Conservation (phyloP, 805 yeast species). For the Wickerhamiella musiphila region DNA sequence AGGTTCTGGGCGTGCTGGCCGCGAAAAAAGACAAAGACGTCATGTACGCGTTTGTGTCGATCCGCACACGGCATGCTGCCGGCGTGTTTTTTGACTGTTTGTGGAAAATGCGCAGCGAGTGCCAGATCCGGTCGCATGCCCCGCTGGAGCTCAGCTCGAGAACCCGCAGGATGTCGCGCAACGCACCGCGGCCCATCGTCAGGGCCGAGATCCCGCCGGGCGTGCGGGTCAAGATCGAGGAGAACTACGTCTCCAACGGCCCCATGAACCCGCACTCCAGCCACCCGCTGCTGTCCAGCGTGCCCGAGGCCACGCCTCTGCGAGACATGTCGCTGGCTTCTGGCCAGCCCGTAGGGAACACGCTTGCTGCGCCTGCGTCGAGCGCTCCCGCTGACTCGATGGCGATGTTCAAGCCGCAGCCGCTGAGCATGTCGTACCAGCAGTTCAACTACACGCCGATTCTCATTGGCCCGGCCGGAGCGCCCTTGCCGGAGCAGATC, state of each 20-base stretch:
- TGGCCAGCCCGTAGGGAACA: too few relatives aligned
- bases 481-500: not conserved
- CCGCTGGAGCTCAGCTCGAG: constrained; percentile 19
- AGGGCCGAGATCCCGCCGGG: not conserved
- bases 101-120: constrained; percentile 68
- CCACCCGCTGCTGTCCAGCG: not conserved
- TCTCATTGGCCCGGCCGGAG: not conserved
- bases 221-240: too few relatives aligned
- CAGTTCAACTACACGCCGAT: too few relatives aligned
- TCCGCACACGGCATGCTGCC: constrained; percentile 78
- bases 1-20: constrained; percentile 51
- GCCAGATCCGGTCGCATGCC: constrained; percentile 44
- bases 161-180: not conserved
- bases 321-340: not conserved
- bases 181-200: not conserved
- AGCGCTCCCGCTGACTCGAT: too few relatives aligned
- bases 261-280: too few relatives aligned
- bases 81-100: constrained; percentile 83
- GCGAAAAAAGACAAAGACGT: constrained; percentile 25
- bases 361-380: too few relatives aligned
- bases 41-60: constrained; percentile 21
- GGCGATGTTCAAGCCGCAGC: too few relatives aligned
- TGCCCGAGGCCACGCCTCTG: not conserved
- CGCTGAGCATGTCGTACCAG: too few relatives aligned
- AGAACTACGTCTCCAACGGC: too few relatives aligned